Evolutionary conservation across 495 filamentous ascomycete species (phyloP), one percentile per base, ranked within the genome.

Genomic region (Massariosphaeria phaeospora): DNA sequence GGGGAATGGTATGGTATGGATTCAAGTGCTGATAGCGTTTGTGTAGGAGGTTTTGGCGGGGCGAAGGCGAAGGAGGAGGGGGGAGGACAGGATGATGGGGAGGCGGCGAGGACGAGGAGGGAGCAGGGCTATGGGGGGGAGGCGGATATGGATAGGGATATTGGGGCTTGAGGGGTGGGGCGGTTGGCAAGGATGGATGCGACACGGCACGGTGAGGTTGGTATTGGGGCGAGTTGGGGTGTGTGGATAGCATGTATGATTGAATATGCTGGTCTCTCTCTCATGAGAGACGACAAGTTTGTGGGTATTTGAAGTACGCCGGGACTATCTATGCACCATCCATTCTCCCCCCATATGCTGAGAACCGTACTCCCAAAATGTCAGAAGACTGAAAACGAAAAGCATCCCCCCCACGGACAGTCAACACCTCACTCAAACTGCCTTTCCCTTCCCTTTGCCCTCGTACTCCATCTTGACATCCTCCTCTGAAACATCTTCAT

Each of bases 71-170:
- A 45, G 40, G 46, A 31, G 38, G 65, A 47, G 21, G 43, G 58
- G 34, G 64, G n/a, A n/a, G n/a, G n/a, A n/a, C n/a, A n/a, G n/a
- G n/a, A n/a, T n/a, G n/a, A 34, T 41, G 60, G 57, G 41, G 70
- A 74, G 41, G 66, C 55, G 24, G 67, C 66, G 48, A 69, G 69
- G 61, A 72, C 72, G 55, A 77, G 82, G 67, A 73, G 69, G 66
- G 70, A 71, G 62, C 76, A 80, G 66, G 81, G 81, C 47, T 84
- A 85, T 75, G 81, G 81, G 38, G 65, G 60, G 43, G 47, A 52
- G 29, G 35, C 34, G 55, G 67, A 70, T 53, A 67, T 63, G 64
- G 49, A 58, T 72, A 67, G 66, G 77, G 76, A 49, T 72, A 72
- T 84, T 63, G 83, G 83, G 25, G 82, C 66, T 59, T 82, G 38